Percentiles rank a stretch among this genome's conserved stretches.
These are phyloP conservation scores for Metarhizium brunneum DNA, from an alignment of 2,329 filamentous ascomycete genomes.

Conservation along the genomic window DNA sequence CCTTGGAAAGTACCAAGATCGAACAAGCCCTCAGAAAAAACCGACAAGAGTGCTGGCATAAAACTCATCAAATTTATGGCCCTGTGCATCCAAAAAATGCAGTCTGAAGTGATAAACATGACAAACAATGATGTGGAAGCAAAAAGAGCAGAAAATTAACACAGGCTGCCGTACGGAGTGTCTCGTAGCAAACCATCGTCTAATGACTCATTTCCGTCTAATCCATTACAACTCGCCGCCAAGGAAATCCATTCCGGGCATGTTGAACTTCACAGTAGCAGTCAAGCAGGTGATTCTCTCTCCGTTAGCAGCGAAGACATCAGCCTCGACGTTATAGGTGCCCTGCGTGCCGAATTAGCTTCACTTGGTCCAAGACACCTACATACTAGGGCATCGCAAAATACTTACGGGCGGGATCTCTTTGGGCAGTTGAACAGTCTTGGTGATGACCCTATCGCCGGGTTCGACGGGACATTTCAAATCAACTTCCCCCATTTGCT, in stretches of 20 bases:
- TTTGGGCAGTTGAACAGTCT: conserved; percentile 74
- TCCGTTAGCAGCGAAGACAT: conserved; percentile 67
- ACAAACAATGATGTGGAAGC: not conserved
- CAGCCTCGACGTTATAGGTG: conserved; percentile 79
- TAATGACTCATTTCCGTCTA: not conserved
- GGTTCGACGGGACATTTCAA: conserved; percentile 80
- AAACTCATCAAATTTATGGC: not conserved
- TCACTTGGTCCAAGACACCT: not conserved
- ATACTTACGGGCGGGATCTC: conserved; percentile 81
- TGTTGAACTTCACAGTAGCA: conserved; percentile 57
- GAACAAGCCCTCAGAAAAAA: not conserved
- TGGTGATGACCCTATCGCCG: conserved; percentile 63
- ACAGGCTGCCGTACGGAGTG: not conserved
- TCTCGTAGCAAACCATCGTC: not conserved
- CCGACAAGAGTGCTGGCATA: not conserved
- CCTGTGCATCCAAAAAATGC: not conserved
- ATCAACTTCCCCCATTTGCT: conserved; percentile 81
- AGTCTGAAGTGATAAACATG: not conserved
- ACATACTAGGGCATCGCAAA: not conserved
- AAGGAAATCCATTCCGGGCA: conserved; percentile 27
- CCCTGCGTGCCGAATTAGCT: conserved; percentile 43
- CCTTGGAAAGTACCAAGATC: not conserved
- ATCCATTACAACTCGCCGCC: conserved; percentile 30
- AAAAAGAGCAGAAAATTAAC: not conserved
- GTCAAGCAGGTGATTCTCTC: conserved; percentile 79